Conservation (phyloP, 2,329 filamentous ascomycete species). For the Fonsecaea pedrosoi region DNA sequence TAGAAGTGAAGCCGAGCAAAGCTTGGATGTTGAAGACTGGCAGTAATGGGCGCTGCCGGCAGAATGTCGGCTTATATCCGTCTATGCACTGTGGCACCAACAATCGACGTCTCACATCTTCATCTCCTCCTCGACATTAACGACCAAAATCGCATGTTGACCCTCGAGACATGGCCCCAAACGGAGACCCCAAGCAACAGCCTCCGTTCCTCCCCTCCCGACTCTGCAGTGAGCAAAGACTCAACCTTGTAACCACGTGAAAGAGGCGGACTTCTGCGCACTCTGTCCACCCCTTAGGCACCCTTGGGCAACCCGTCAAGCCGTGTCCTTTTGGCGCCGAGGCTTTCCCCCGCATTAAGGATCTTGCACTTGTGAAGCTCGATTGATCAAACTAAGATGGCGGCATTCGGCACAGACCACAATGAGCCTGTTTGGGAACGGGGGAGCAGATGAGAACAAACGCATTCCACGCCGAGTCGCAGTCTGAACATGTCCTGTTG, state of each 20-base stretch:
- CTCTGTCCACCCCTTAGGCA: neutral
- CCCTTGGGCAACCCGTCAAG: no score
- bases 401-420: neutral
- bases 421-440: neutral
- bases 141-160: neutral
- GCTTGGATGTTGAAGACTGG: neutral
- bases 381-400: neutral
- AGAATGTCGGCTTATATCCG: neutral
- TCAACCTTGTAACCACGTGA: neutral
- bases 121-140: neutral
- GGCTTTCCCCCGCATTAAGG: neutral
- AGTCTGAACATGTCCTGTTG: neutral
- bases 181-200: neutral
- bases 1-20: neutral
- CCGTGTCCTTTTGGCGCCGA: neutral
- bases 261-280: slow-evolving; percentile 5
- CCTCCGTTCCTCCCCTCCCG: neutral
- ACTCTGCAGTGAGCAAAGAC: neutral
- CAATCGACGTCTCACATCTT: neutral
- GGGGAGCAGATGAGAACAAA: neutral
- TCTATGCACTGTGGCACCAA: neutral
- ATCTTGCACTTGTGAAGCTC: neutral
- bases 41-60: neutral
- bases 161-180: neutral
- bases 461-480: neutral